Evolutionary conservation across 164 flowering plant genomes (phyloP), one percentile per base, ranked within the genome.

Genomic region (Macadamia tetraphylla): DNA sequence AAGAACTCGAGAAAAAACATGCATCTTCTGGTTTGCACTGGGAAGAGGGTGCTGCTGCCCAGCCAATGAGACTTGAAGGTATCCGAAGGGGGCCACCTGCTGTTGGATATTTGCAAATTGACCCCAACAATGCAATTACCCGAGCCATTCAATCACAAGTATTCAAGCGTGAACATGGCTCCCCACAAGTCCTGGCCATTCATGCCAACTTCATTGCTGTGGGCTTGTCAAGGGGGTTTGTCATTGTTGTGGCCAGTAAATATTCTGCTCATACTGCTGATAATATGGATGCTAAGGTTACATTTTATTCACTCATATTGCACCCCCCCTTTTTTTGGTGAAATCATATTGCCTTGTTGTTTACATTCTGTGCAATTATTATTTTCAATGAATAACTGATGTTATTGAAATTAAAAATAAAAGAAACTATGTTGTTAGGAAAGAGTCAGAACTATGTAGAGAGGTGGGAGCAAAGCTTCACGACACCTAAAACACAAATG

Each of bases 11-110:
- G 77, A 94, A 86, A 76, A 92, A 82, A 58, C 85, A 85, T 62
- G 99, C 98, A 35, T 92, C 81, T 65, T 87, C 90, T 62, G 98
- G 90, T 68, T 72, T 90, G 82, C 88, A 94, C 63, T 85, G 81
- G 90, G 97, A 88, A 77, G 96, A 90, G 75, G 99, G 96, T 64
- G 98, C 91, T 17, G 96, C 97, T 67, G 93, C 99, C 62, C 99
- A 88, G 61, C 99, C 99, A 29, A 94, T 94, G 99, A 89, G 90
- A 80, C 96, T 94, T 65, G 98, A 94, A 76, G 99, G 99, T 76
- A 89, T 86, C 8, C 74, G 84, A 31, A 81, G 88, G 67, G 92
- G 91, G 0, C 92, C 97, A 15, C 91, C 90, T 30, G 88, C 87
- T 0, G 77, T 92, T 67, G 98, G 98, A 56, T 94, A 94, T 78